These are phyloP conservation scores for Cladophialophora exuberans DNA, from an alignment of 2,329 filamentous ascomycete species.

Conservation along the genomic window DNA sequence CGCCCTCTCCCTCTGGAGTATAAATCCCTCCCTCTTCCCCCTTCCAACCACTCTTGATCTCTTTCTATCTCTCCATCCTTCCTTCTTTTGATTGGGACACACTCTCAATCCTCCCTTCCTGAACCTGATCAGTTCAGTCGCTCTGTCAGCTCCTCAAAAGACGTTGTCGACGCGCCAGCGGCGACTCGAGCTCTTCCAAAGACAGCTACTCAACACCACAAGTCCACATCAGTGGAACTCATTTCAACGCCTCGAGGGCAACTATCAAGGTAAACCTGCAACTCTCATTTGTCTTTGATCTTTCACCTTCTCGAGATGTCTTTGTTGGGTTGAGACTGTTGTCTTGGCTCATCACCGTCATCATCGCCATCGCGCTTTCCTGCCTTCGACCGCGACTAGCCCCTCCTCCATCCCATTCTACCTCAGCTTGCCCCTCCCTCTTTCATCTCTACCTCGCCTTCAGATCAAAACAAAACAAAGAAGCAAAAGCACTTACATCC, in stretches of 20 bases:
- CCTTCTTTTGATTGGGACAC: background rate
- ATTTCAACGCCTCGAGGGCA: background rate
- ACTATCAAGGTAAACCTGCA: background rate
- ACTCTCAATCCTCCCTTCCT: background rate
- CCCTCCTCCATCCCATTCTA: too few relatives aligned
- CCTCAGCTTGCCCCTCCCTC: background rate
- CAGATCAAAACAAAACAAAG: constrained; percentile 5
- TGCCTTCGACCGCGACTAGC: too few relatives aligned
- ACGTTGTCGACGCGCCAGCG: background rate
- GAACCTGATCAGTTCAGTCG: constrained; percentile 3
- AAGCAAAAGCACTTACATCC: background rate
- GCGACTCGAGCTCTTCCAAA: background rate
- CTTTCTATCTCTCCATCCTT: background rate
- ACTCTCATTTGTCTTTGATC: too few relatives aligned
- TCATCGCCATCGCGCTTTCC: too few relatives aligned
- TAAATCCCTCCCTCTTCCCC: constrained; percentile 5
- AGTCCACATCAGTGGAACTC: background rate
- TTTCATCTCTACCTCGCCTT: constrained; percentile 10
- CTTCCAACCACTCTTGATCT: background rate
- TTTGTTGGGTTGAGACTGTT: too few relatives aligned
- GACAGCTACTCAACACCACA: background rate
- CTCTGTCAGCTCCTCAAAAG: background rate
- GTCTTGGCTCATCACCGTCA: too few relatives aligned
- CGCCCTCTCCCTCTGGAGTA: background rate
- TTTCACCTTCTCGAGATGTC: too few relatives aligned